Percentiles rank a stretch among this genome's conserved stretches.
Evolutionary conservation across 805 yeast genomes (phyloP).

Genomic region (Jamesozyma hellenica): DNA sequence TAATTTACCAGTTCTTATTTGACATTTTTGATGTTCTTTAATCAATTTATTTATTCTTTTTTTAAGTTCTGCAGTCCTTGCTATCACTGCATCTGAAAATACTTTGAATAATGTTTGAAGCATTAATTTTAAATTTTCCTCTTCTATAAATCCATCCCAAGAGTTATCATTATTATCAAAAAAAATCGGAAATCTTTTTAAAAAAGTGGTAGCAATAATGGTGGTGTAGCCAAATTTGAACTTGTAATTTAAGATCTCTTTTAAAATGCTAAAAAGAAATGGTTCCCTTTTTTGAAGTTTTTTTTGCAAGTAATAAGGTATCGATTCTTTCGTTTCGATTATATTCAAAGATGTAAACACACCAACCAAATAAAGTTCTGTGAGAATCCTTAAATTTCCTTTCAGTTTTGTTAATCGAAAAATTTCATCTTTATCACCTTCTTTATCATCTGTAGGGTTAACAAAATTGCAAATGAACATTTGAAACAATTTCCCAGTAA

Average conservation of each 20-base stretch:
- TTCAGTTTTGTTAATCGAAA: conserved; percentile 36
- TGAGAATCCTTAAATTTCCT: conserved; percentile 39
- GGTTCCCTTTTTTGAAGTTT: conserved; percentile 31
- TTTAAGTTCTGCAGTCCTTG: conserved; percentile 30
- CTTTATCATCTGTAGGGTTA: conserved; percentile 20
- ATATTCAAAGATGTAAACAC: conserved; percentile 40
- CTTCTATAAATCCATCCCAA: conserved; percentile 22
- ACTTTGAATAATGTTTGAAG: conserved; percentile 33
- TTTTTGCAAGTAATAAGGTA: conserved; percentile 37
- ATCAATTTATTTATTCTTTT: conserved; percentile 30
- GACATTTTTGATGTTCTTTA: conserved; percentile 40
- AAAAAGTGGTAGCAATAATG: conserved; percentile 37
- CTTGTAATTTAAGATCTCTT: conserved; percentile 37
- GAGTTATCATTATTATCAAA: conserved; percentile 25
- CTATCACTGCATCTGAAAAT: conserved; percentile 36
- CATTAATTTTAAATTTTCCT: conserved; percentile 17
- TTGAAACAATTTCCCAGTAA: conserved; percentile 41
- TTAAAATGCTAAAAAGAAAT: conserved; percentile 35
- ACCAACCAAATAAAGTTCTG: conserved; percentile 51
- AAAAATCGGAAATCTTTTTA: conserved; percentile 37
- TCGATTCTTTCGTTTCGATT: conserved; percentile 28
- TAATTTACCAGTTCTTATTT: conserved; percentile 57
- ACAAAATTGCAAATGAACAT: conserved; percentile 35
- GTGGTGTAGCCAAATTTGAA: conserved; percentile 29
- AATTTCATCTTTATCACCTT: conserved; percentile 36